Percentiles rank a stretch among this genome's conserved stretches.
Conservation (phyloP, 495 filamentous ascomycete species). For the Aspergillus saccharolyticus region DNA sequence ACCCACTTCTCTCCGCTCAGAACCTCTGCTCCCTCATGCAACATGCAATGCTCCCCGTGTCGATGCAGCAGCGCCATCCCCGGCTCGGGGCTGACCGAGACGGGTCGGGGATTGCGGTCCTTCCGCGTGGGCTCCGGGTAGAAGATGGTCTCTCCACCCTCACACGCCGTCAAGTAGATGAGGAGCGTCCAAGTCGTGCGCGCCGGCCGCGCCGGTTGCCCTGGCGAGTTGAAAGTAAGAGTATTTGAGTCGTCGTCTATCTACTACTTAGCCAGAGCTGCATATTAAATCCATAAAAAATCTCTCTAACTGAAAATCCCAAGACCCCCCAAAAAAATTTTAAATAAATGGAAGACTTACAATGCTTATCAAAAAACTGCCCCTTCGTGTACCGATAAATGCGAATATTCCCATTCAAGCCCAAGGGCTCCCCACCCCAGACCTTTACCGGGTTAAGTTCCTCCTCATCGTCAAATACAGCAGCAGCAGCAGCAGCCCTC, state of each 20-base stretch:
- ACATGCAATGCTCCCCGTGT: conserved; percentile 82
- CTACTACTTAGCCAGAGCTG: too few relatives aligned
- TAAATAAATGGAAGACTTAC: conserved; percentile 42
- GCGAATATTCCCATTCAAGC: conserved; percentile 82
- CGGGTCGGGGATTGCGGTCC: conserved; percentile 49
- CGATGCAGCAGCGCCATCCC: conserved; percentile 84
- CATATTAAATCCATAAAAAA: too few relatives aligned
- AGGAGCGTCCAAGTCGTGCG: conserved; percentile 91
- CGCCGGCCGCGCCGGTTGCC: conserved; percentile 39
- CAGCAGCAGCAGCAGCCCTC: conserved; percentile 6
- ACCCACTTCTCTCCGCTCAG: conserved; percentile 87
- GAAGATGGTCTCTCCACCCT: conserved; percentile 88
- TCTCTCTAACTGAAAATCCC: too few relatives aligned
- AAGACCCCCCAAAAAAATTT: background rate
- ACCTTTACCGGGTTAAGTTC: too few relatives aligned
- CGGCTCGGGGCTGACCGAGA: conserved; percentile 66
- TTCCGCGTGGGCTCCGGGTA: conserved; percentile 64
- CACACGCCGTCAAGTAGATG: conserved; percentile 76
- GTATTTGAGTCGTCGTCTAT: conserved; percentile 78
- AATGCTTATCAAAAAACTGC: conserved; percentile 87
- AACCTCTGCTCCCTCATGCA: conserved; percentile 84
- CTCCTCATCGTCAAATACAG: too few relatives aligned
- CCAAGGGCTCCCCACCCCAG: conserved; percentile 83
- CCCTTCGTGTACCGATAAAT: conserved; percentile 86
- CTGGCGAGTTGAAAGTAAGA: conserved; percentile 49